phyloP scores from a whole-genome alignment of 345 rosid genomes.

The Bruguiera parviflora region DNA sequence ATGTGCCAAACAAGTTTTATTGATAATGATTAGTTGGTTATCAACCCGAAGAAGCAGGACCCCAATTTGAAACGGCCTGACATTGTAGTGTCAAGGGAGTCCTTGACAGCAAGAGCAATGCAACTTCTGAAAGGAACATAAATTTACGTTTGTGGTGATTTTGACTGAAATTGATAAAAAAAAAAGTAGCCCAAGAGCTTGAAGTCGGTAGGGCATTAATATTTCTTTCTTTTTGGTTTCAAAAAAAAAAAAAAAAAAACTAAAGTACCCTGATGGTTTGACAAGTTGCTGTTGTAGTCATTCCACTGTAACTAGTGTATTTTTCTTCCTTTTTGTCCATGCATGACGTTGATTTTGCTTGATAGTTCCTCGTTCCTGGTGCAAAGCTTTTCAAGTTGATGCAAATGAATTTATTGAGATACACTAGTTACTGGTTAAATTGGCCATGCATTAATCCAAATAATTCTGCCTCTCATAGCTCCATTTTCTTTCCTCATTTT shows the following conservation, averaged over 20 bases:
- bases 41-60: slow-evolving; percentile 78
- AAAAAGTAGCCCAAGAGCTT: slow-evolving; percentile 65
- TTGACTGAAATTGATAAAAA: slow-evolving; percentile 68
- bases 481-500: not conserved
- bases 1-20: slow-evolving; percentile 53
- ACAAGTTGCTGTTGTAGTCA: not conserved
- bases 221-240: slow-evolving; percentile 3
- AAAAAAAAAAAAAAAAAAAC: not conserved
- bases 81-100: slow-evolving; percentile 84
- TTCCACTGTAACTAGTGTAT: not conserved
- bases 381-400: not conserved
- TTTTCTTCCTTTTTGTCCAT: not conserved
- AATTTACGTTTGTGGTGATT: slow-evolving; percentile 64
- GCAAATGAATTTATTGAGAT: not conserved
- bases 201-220: slow-evolving; percentile 71
- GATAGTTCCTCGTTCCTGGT: not conserved
- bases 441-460: not conserved
- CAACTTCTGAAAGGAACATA: slow-evolving; percentile 84
- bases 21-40: slow-evolving; percentile 74
- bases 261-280: not conserved
- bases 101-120: slow-evolving; percentile 64
- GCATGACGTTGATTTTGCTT: not conserved
- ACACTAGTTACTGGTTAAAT: not conserved
- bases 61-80: slow-evolving; percentile 85
- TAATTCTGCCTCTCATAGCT: not conserved